Percentiles rank a stretch among this genome's conserved stretches.
These are phyloP conservation scores for Dothideomycetidae sp. DNA, from an alignment of 2,329 filamentous ascomycete species.

Conservation along the genomic window DNA sequence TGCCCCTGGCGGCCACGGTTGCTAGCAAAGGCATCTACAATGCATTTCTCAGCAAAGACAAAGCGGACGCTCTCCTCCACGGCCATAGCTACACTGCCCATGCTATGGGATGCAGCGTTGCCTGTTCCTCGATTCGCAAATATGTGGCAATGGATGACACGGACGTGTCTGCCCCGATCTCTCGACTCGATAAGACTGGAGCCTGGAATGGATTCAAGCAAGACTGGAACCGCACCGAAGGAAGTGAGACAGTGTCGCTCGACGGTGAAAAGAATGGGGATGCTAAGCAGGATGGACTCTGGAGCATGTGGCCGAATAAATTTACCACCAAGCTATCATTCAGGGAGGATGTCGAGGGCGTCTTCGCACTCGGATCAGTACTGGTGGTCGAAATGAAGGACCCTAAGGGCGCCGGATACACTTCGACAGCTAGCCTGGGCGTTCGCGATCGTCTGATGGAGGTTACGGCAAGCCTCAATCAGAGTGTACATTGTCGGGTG, in stretches of 20 bases:
- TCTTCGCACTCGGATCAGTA: slow-evolving; percentile 62
- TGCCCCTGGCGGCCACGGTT: slow-evolving; percentile 63
- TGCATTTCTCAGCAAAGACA: slow-evolving; percentile 56
- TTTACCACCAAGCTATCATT: slow-evolving; percentile 48
- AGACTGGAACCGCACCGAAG: neutral
- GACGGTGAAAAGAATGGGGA: no score
- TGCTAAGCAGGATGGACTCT: slow-evolving; percentile 32
- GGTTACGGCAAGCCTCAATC: slow-evolving; percentile 20
- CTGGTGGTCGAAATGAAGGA: slow-evolving; percentile 49
- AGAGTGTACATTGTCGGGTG: slow-evolving; percentile 44
- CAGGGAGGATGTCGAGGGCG: slow-evolving; percentile 42
- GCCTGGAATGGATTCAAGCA: neutral
- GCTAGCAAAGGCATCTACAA: slow-evolving; percentile 61
- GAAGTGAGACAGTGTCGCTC: neutral
- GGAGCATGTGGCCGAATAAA: slow-evolving; percentile 56
- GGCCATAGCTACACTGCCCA: slow-evolving; percentile 83
- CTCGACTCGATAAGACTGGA: neutral
- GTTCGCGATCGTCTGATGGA: slow-evolving; percentile 37
- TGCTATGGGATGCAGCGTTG: slow-evolving; percentile 66
- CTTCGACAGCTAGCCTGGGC: slow-evolving; percentile 39
- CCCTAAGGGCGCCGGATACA: slow-evolving; percentile 38
- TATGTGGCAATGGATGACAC: neutral
- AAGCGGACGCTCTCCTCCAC: slow-evolving; percentile 65
- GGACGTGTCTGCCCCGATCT: neutral
- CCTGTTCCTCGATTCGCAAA: slow-evolving; percentile 45